Evolutionary conservation across 495 filamentous ascomycete species (phyloP).

Genomic region (Daldinia grandis): DNA sequence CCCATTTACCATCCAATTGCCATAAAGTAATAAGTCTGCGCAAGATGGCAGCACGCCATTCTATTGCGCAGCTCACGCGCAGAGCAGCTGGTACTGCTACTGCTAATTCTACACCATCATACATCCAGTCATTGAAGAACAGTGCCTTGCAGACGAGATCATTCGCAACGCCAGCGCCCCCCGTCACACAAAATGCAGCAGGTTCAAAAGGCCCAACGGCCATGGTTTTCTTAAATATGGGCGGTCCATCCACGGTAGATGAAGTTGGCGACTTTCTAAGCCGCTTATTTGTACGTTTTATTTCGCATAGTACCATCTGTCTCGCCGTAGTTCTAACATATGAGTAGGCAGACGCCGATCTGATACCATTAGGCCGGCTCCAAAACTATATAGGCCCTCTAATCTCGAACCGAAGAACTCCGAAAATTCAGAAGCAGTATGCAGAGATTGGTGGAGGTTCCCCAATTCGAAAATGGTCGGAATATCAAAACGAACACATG

Average conservation of each 20-base stretch:
- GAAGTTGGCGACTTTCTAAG: constrained; percentile 95
- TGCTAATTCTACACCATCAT: constrained; percentile 38
- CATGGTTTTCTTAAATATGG: constrained; percentile 99
- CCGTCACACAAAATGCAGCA: constrained; percentile 72
- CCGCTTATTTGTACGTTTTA: constrained; percentile 79
- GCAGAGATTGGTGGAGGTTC: constrained; percentile 94
- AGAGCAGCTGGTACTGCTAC: constrained; percentile 48
- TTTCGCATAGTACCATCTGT: background rate
- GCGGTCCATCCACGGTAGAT: constrained; percentile 85
- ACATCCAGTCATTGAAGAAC: constrained; percentile 35
- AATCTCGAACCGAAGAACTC: constrained; percentile 85
- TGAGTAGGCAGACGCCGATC: constrained; percentile 82
- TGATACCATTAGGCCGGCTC: constrained; percentile 94
- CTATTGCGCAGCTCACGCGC: constrained; percentile 54
- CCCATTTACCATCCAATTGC: background rate
- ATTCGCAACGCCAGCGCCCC: constrained; percentile 74
- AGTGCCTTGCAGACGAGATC: constrained; percentile 52
- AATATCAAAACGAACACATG: constrained; percentile 90
- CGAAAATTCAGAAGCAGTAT: constrained; percentile 96
- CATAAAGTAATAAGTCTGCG: background rate
- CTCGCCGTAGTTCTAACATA: constrained; percentile 22
- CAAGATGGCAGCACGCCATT: constrained; percentile 58
- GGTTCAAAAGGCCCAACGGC: constrained; percentile 73
- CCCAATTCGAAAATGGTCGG: constrained; percentile 97
- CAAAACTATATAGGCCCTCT: constrained; percentile 90